Conservation (phyloP, 2,329 filamentous ascomycete genomes). For the Corinectria fuckeliana region DNA sequence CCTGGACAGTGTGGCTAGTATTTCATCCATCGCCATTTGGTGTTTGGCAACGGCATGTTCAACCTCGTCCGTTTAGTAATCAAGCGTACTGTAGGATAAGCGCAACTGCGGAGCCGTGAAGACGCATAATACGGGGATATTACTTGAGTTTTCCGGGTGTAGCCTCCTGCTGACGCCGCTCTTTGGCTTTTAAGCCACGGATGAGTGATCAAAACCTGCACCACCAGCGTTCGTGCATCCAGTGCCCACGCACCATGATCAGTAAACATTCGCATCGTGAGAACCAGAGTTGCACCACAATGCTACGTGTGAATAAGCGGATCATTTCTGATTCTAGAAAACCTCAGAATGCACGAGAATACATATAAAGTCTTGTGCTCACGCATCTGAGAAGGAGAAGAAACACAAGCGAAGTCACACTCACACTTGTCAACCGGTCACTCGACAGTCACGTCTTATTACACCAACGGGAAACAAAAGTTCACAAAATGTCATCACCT, state of each 20-base stretch:
- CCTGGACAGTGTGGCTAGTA: background rate
- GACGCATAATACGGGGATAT: background rate
- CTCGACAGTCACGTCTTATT: background rate
- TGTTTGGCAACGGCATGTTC: too few species aligned
- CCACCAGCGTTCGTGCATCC: too few species aligned
- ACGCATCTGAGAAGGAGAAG: background rate
- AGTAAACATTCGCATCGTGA: background rate
- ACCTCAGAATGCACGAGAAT: background rate
- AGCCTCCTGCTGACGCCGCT: background rate
- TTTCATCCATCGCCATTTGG: too few species aligned
- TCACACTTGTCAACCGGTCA: background rate
- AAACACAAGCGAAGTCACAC: background rate
- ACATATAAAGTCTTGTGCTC: background rate
- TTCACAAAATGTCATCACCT: constrained; percentile 4
- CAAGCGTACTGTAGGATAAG: background rate
- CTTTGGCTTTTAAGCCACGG: too few species aligned
- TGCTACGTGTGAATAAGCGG: background rate
- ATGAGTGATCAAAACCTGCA: too few species aligned
- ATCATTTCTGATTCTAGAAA: background rate
- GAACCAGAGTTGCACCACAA: background rate
- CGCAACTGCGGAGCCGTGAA: background rate
- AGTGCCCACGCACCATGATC: background rate
- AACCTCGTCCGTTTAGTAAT: background rate
- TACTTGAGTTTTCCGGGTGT: background rate
- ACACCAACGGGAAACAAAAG: background rate